phyloP scores from a whole-genome alignment of 306 rosid species.

The Nissolia schottii region DNA sequence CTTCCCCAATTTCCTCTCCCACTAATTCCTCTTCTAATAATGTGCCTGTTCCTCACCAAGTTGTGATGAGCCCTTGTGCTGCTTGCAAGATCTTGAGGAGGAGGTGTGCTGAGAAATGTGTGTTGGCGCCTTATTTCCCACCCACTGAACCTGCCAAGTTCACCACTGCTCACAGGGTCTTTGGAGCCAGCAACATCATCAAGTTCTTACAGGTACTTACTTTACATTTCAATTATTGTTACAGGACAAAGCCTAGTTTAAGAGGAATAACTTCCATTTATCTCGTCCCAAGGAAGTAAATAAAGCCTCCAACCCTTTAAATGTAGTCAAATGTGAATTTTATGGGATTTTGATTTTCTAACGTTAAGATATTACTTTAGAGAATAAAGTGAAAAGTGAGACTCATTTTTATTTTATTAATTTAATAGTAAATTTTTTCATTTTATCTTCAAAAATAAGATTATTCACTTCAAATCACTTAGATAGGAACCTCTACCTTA shows the following conservation, averaged over 20 bases:
- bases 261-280: too few species aligned
- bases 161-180: conserved; percentile 84
- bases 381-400: too few species aligned
- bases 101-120: conserved; percentile 82
- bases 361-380: too few species aligned
- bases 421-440: too few species aligned
- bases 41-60: conserved; percentile 19
- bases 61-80: conserved; percentile 79
- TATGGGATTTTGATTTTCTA: too few species aligned
- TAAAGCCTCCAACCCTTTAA: too few species aligned
- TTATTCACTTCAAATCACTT: background rate
- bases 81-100: conserved; percentile 85
- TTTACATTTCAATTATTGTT: too few species aligned
- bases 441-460: too few species aligned
- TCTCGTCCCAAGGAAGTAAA: too few species aligned
- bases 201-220: conserved; percentile 84
- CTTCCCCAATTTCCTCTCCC: conserved; percentile 33
- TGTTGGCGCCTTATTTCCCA: conserved; percentile 91
- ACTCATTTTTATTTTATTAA: too few species aligned
- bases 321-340: too few species aligned
- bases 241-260: too few species aligned
- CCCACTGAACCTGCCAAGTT: conserved; percentile 90
- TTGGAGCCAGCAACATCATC: conserved; percentile 95
- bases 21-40: conserved; percentile 32
- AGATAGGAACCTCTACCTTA: background rate